phyloP scores from a whole-genome alignment of 768 basidiomycete species.

The Chalciporus pseudorubinellus region DNA sequence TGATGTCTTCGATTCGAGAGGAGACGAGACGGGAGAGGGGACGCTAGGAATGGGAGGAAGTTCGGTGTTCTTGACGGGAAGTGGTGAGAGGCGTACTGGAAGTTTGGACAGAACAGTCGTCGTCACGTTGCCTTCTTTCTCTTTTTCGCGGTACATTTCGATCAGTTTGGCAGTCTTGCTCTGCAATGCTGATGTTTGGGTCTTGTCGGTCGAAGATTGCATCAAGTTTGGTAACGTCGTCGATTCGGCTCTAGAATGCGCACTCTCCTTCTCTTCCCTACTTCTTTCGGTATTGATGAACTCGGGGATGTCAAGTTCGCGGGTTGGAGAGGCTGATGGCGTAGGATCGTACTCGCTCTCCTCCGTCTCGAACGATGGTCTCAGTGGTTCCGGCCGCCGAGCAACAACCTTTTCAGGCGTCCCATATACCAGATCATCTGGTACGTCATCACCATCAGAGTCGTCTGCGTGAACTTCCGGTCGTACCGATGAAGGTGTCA shows the following conservation, averaged over 20 bases:
- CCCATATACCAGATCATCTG: slow-evolving; percentile 35
- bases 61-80: slow-evolving; percentile 7
- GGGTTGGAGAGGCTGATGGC: slow-evolving; percentile 24
- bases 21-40: slow-evolving; percentile 15
- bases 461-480: slow-evolving; percentile 29
- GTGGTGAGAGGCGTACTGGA: slow-evolving; percentile 32
- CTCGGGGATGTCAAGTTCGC: slow-evolving; percentile 33
- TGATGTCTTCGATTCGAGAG: slow-evolving; percentile 23
- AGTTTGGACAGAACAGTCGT: slow-evolving; percentile 28
- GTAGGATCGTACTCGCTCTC: slow-evolving; percentile 34
- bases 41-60: slow-evolving; percentile 8
- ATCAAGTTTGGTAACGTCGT: slow-evolving; percentile 24
- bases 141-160: slow-evolving; percentile 80
- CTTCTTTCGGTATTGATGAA: slow-evolving; percentile 21
- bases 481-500: slow-evolving; percentile 20
- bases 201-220: slow-evolving; percentile 1
- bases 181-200: slow-evolving; percentile 24
- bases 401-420: slow-evolving; percentile 19
- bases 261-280: slow-evolving; percentile 24
- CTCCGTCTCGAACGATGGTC: slow-evolving; percentile 33
- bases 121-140: slow-evolving; percentile 39
- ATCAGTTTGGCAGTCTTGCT: slow-evolving; percentile 78
- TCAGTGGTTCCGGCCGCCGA: slow-evolving; percentile 25
- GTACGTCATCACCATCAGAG: slow-evolving; percentile 36
- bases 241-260: slow-evolving; percentile 28